These are phyloP conservation scores for Arthroderma sp. DNA, from an alignment of 2,329 filamentous ascomycete species.

Conservation along the genomic window DNA sequence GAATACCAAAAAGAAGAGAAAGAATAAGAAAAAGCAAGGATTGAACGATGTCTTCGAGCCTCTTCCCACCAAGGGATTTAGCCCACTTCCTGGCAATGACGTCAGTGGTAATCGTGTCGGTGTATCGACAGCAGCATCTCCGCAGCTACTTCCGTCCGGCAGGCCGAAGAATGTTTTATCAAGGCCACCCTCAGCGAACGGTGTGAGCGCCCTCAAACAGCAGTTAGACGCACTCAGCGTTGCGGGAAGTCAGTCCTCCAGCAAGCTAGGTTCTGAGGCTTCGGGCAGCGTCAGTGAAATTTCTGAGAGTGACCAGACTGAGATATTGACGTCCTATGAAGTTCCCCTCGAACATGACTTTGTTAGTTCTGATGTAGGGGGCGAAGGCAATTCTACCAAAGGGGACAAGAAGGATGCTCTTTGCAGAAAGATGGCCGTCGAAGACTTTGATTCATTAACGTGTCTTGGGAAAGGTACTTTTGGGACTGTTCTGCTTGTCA, in stretches of 20 bases:
- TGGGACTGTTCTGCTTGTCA: conserved; percentile 86
- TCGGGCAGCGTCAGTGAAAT: conserved; percentile 47
- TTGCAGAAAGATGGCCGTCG: conserved; percentile 73
- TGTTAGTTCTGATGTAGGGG: conserved; percentile 45
- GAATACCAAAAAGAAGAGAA: conserved; percentile 24
- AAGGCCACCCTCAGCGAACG: conserved; percentile 42
- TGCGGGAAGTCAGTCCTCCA: conserved; percentile 45
- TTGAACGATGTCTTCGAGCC: conserved; percentile 4
- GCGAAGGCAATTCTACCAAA: neutral
- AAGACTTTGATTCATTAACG: conserved; percentile 79
- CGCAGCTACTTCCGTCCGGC: conserved; percentile 16
- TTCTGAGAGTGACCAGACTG: conserved; percentile 52
- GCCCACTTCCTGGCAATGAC: conserved; percentile 1
- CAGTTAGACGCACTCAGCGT: conserved; percentile 69
- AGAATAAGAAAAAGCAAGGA: conserved; percentile 24
- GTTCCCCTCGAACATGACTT: conserved; percentile 76
- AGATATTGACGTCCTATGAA: conserved; percentile 69
- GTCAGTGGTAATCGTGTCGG: neutral
- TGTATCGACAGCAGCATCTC: conserved; percentile 13
- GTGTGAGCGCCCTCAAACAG: conserved; percentile 69
- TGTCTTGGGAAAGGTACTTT: conserved; percentile 95
- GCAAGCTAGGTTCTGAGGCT: conserved; percentile 31
- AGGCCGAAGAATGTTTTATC: conserved; percentile 24
- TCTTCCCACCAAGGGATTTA: neutral
- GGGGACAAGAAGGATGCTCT: conserved; percentile 38